Evolutionary conservation across 179 eudicot genomes (phyloP), one percentile per base, ranked within the genome.

Genomic region (Heliamphora pulchella): DNA sequence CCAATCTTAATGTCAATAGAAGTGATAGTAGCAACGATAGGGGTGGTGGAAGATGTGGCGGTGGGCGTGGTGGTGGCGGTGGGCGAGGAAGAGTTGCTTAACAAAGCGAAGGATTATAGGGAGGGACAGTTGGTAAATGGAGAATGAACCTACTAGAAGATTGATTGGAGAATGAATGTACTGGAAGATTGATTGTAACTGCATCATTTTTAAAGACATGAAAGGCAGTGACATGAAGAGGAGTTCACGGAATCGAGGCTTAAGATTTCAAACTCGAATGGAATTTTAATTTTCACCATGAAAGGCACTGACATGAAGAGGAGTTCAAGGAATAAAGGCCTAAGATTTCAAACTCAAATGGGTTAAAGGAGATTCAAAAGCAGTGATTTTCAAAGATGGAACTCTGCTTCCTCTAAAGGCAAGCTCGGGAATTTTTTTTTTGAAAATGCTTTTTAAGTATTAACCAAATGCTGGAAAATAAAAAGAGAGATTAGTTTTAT

Each of bases 101-200:
- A 94, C 79, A 69, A 94, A 92, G 14, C 93, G 87, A 0, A 95
- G 91, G 64, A 95, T 79, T 61, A 89, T 65, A 1, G 92, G 88
- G 48, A 91, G 84, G 6, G 88, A 65, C 22, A 89, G 71, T 7
- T 91, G 91, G 48, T 87, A 79, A 57, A 64, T 84, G 6, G 94
- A 88, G n/a, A 89, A 75, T 2, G 88, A 87, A 79, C 90, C 87
- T 48, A 91, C 80, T 11, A 98, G 99, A 81, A 96, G 86, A 83
- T 88, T 87, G 3, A 96, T 98, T 31, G 96, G 94, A 88, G n/a
- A 89, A 75, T 2, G 88, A 87, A 79, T 89, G 86, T 48, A 91
- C 80, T 11, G 99, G 99, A 81, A 96, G 86, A 83, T 88, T 87
- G 3, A 96, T 98, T 31, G 96, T 98, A 77, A 96, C 69, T 0